phyloP scores from a whole-genome alignment of 2,329 filamentous ascomycete genomes.

The Pleurostoma richardsiae region DNA sequence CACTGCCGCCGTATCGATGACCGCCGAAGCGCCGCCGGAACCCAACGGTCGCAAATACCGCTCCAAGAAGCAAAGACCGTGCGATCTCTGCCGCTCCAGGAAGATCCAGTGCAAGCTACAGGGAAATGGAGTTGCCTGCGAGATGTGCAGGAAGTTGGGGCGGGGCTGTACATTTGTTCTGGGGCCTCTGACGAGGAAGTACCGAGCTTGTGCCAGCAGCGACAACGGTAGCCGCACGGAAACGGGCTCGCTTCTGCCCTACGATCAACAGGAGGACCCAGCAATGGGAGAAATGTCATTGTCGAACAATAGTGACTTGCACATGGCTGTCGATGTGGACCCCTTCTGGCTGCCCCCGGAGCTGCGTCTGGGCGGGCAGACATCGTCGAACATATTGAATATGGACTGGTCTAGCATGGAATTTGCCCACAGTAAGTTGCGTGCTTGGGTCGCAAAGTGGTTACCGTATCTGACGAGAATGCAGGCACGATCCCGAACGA shows the following conservation, averaged over 20 bases:
- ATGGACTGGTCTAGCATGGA: not conserved
- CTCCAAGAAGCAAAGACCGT: slow-evolving; percentile 13
- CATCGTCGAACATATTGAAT: not conserved
- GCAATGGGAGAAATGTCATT: not conserved
- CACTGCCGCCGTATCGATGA: not conserved
- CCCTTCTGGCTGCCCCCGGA: slow-evolving; percentile 1
- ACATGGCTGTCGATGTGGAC: not conserved
- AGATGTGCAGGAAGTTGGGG: slow-evolving; percentile 11
- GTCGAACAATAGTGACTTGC: not conserved
- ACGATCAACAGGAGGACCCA: not conserved
- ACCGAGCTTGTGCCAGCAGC: not conserved
- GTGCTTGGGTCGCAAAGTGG: not conserved
- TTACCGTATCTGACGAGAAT: not conserved
- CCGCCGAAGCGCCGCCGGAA: not conserved
- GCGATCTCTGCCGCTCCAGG: slow-evolving; percentile 11
- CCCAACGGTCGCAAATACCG: slow-evolving; percentile 11
- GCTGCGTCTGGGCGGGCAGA: not conserved
- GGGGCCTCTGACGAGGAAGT: slow-evolving; percentile 9
- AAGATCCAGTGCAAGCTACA: slow-evolving; percentile 13
- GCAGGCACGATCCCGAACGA: not conserved
- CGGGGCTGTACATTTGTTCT: slow-evolving; percentile 11
- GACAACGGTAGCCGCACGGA: not conserved
- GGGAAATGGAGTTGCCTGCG: slow-evolving; percentile 10
- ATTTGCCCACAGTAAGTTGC: not conserved
- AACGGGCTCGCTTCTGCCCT: not conserved